Evolutionary conservation across 352 stramenopile genomes (phyloP), one percentile per base, ranked within the genome.

Genomic region (Thalassiosira hispida): DNA sequence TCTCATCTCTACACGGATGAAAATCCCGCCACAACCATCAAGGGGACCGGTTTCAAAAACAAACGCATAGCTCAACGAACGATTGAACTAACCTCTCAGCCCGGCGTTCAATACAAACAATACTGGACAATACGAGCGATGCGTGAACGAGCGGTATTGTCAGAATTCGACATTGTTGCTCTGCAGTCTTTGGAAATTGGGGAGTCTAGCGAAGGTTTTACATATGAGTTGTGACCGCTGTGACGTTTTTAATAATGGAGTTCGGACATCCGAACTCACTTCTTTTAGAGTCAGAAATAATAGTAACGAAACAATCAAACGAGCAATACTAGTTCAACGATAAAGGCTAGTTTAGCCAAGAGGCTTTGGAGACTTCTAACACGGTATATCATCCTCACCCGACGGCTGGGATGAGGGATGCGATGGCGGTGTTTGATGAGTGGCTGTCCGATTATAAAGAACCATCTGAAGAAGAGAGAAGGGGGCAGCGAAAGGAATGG

Each of bases 51-150:
- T 3, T 77, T 77, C 57, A 77, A 77, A 64, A 77, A 77, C n/a
- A 31, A 44, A 56, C 44, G 11, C 8, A 56, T 77, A 7, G 68
- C 68, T 12, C 7, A 49, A 31, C 42, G 68, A 63, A 70, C 70
- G 0, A 79, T 79, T 20, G 27, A 44, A 27, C 42, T 79, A n/a
- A 79, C 70, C 8, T 79, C 70, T 33, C 70, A 79, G 25, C 47
- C 59, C 7, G 46, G 60, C 3, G 70, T 35, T 18, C 59, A 51
- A 16, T 79, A 79, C 70, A 79, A 79, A 47, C 70, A 73, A 53
- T 79, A 79, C 33, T 79, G 60, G 60, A 79, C 70, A 1, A 79
- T 79, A 27, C 70, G 70, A 31, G 70, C 70, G 0, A 79, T 79
- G 60, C 49, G 70, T 8, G 70, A 79, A 33, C 70, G 70, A 20